Evolutionary conservation across 2,329 filamentous ascomycete genomes (phyloP).

Genomic region (Epichloe uncinata): DNA sequence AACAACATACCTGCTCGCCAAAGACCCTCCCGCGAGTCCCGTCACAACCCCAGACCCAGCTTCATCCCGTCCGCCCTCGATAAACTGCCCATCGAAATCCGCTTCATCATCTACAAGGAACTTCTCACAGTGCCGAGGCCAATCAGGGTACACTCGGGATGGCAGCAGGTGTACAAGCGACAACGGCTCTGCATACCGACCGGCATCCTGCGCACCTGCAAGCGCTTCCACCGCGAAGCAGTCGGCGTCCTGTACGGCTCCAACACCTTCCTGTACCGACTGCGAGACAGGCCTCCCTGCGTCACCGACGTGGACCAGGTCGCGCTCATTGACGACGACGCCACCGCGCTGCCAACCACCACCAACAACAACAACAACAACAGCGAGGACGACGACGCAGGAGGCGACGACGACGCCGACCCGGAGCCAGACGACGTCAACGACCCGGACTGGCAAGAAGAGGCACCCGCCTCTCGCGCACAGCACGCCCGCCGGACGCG

Average conservation of each 20-base stretch:
- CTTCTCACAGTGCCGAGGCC: slow-evolving; percentile 19
- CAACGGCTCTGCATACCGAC: slow-evolving; percentile 18
- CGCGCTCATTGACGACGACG: slow-evolving; percentile 8
- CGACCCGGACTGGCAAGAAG: slow-evolving; percentile 9
- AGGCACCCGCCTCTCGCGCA: neutral
- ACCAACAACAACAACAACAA: neutral
- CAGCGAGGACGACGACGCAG: slow-evolving; percentile 4
- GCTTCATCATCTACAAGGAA: slow-evolving; percentile 17
- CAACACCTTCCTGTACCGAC: slow-evolving; percentile 33
- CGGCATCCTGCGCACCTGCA: slow-evolving; percentile 24
- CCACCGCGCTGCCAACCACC: neutral
- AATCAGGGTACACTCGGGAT: slow-evolving; percentile 21
- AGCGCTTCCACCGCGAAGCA: slow-evolving; percentile 23
- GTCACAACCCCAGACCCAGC: neutral
- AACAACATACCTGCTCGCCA: too few relatives aligned
- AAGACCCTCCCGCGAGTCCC: neutral
- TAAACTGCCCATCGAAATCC: slow-evolving; percentile 17
- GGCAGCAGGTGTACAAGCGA: slow-evolving; percentile 20
- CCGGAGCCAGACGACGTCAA: slow-evolving; percentile 4
- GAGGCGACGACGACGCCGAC: slow-evolving; percentile 6
- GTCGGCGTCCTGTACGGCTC: slow-evolving; percentile 30
- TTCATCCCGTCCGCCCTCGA: neutral
- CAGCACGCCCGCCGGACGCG: neutral
- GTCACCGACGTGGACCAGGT: slow-evolving; percentile 9
- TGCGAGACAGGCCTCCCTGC: slow-evolving; percentile 24